These are phyloP conservation scores for Annulohypoxylon maeteangense DNA, from an alignment of 495 filamentous ascomycete genomes.

Conservation along the genomic window DNA sequence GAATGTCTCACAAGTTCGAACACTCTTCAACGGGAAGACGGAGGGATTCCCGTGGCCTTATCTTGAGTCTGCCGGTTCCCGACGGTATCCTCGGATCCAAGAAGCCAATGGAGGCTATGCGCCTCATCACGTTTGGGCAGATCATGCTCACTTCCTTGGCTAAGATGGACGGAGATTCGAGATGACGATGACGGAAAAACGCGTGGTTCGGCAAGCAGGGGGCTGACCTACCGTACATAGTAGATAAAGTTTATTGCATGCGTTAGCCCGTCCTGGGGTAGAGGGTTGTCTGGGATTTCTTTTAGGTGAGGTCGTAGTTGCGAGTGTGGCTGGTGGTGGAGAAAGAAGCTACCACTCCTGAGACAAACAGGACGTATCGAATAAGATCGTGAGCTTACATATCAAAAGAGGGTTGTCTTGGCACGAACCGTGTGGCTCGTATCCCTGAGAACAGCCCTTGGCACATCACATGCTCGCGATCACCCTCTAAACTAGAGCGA, in stretches of 20 bases:
- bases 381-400: constrained; percentile 28
- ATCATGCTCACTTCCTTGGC: constrained; percentile 24
- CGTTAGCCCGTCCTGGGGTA: constrained; percentile 30
- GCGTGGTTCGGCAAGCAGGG: constrained; percentile 31
- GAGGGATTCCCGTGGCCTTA: constrained; percentile 20
- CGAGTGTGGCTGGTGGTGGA: constrained; percentile 40
- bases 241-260: constrained; percentile 38
- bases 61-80: constrained; percentile 33
- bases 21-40: constrained; percentile 5
- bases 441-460: constrained; percentile 40
- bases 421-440: constrained; percentile 41
- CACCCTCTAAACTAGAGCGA: constrained; percentile 22
- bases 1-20: constrained; percentile 27
- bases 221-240: constrained; percentile 25
- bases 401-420: constrained; percentile 22
- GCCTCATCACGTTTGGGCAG: constrained; percentile 23
- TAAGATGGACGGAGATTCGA: constrained; percentile 6
- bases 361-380: constrained; percentile 23
- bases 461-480: constrained; percentile 41
- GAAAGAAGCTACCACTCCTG: constrained; percentile 17
- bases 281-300: constrained; percentile 7
- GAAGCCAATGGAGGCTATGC: constrained; percentile 21
- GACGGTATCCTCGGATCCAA: constrained; percentile 10
- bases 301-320: constrained; percentile 24
- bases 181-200: constrained; percentile 16